Evolutionary conservation across 371 early-diverging fungal genomes (phyloP), one percentile per base, ranked within the genome.

Genomic region (Umbelopsis sp.): DNA sequence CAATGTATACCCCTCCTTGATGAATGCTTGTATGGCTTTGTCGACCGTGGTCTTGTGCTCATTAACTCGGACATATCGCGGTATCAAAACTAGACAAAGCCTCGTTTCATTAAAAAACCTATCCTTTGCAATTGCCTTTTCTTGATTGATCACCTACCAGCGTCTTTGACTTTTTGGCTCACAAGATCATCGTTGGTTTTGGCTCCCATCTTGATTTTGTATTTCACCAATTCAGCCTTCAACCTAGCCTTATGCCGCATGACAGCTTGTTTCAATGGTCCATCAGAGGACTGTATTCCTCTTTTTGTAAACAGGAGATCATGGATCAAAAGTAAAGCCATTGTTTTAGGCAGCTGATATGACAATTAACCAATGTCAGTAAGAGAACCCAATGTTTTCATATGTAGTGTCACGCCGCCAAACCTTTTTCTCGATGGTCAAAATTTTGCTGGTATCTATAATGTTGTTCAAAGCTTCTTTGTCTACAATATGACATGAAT

Each of bases 301-400:
- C 92, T 84, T 44, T 82, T 86, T 20, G 92, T 89, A 74, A 96
- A 91, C 37, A 96, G 74, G 35, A 96, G 78, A 75, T 97, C 98
- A 72, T 96, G 93, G 20, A 91, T 81, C 37, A 97, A 85, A 0
- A 95, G 77, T 63, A 88, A 71, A 7, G 88, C 86, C 44, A 89
- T 57, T 4, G 83, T 81, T 67, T 79, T 76, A 11, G 80, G 81
- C 67, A 80, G 65, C 75, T 80, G 41, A 38, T 20, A 65, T 6
- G 6, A 4, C 14, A 7, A 57, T 11, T 8, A 4, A 35, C 14
- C 32, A 35, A 22, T 41, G 41, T 41, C 41, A 41, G 41, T 41
- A 57, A 0, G 18, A 35, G 10, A 29, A 10, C 25, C 25, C 32
- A 11, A 2, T 9, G 14, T 16, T 25, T 1, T 16, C 57, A 12